Evolutionary conservation across 768 basidiomycete genomes (phyloP).

Genomic region (Gloeostereum incarnatum): DNA sequence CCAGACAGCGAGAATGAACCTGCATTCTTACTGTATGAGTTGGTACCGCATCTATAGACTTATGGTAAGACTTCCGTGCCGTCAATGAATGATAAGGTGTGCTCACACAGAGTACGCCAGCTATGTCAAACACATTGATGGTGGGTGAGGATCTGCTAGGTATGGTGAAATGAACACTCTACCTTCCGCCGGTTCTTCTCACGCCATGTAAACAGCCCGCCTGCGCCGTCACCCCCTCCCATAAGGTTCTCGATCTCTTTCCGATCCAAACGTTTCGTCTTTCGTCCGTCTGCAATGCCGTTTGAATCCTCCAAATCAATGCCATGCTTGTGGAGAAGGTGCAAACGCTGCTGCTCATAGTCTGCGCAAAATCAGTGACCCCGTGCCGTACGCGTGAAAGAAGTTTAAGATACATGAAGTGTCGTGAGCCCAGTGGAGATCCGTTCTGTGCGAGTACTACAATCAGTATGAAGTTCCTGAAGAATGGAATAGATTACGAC

Average conservation of each 20-base stretch:
- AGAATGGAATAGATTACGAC: conserved; percentile 24
- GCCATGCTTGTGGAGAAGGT: conserved; percentile 85
- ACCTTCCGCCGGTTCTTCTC: conserved; percentile 91
- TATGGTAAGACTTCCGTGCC: conserved; percentile 17
- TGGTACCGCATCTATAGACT: conserved; percentile 64
- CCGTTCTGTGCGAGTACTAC: conserved; percentile 44
- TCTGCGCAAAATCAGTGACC: conserved; percentile 33
- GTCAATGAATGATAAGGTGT: conserved; percentile 8
- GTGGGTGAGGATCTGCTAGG: conserved; percentile 1
- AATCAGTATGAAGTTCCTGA: conserved; percentile 10
- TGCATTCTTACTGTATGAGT: conserved; percentile 73
- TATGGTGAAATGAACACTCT: no score
- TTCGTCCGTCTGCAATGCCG: conserved; percentile 54
- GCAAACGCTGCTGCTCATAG: conserved; percentile 89
- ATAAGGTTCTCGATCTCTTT: conserved; percentile 78
- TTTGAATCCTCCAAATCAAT: conserved; percentile 85
- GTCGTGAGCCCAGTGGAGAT: conserved; percentile 96
- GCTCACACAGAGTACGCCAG: conserved; percentile 85
- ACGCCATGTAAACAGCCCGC: conserved; percentile 90
- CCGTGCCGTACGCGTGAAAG: conserved; percentile 8
- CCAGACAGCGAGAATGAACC: conserved; percentile 13
- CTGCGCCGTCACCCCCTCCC: conserved; percentile 74
- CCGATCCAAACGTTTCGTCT: conserved; percentile 72
- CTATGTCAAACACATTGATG: conserved; percentile 28
- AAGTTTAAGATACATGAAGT: conserved; percentile 55